Evolutionary conservation across 257 asterid species (phyloP).

Genomic region (Capsicum rhomboideum): DNA sequence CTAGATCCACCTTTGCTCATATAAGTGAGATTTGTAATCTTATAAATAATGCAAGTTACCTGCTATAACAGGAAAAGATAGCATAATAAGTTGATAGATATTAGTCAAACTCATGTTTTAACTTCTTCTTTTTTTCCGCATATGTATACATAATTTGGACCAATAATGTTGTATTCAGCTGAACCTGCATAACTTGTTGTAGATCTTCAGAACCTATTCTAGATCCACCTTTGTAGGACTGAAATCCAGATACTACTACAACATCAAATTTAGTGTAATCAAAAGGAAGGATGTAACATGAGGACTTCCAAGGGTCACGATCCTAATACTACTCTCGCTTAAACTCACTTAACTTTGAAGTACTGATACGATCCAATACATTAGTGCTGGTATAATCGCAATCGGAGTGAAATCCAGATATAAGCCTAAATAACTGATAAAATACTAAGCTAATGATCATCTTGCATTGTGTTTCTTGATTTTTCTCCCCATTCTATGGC

Average conservation of each 20-base stretch:
- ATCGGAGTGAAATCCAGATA: background rate
- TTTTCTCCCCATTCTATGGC: slow-evolving; percentile 82
- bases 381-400: too few species aligned
- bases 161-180: background rate
- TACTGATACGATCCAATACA: too few species aligned
- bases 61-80: background rate
- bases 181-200: too few species aligned
- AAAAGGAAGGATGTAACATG: too few species aligned
- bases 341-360: too few species aligned
- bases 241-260: background rate
- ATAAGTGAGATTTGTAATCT: background rate
- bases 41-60: background rate
- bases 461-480: slow-evolving; percentile 27
- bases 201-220: too few species aligned
- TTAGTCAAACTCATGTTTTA: background rate
- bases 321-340: too few species aligned
- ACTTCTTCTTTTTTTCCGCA: too few species aligned
- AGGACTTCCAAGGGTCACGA: too few species aligned
- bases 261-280: too few species aligned
- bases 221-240: background rate
- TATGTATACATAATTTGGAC: background rate
- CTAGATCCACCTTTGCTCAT: background rate
- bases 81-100: background rate
- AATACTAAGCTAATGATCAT: background rate
- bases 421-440: background rate